Evolutionary conservation across 1,284 basidiomycete genomes (phyloP).

Genomic region (Leucoagaricus sp.): DNA sequence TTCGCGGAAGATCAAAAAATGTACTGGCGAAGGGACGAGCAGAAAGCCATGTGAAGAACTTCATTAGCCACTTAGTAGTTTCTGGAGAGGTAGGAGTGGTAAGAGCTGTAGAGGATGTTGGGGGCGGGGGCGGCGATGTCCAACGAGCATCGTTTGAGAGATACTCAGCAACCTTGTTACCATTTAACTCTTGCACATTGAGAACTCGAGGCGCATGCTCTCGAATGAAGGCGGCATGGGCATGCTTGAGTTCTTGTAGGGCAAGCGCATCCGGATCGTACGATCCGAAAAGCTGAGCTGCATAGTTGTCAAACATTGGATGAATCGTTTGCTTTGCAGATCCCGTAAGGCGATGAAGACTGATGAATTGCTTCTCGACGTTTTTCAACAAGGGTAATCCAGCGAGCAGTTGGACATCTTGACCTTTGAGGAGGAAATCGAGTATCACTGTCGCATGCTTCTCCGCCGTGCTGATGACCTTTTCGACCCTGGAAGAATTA

Average conservation of each 20-base stretch:
- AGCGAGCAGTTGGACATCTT: slow-evolving; percentile 31
- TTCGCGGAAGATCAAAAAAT: background rate
- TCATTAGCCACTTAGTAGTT: slow-evolving; percentile 29
- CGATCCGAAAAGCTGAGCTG: slow-evolving; percentile 29
- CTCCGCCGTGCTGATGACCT: background rate
- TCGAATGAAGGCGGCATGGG: slow-evolving; percentile 24
- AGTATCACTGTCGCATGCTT: slow-evolving; percentile 24
- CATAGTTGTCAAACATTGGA: slow-evolving; percentile 28
- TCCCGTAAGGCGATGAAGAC: slow-evolving; percentile 22
- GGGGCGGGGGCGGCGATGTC: background rate
- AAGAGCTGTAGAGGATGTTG: slow-evolving; percentile 20
- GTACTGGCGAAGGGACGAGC: background rate
- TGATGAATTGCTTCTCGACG: slow-evolving; percentile 23
- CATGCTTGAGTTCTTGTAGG: slow-evolving; percentile 26
- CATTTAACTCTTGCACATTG: slow-evolving; percentile 30
- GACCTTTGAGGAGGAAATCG: slow-evolving; percentile 33
- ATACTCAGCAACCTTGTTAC: slow-evolving; percentile 29
- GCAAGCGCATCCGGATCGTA: slow-evolving; percentile 32
- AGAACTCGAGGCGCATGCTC: slow-evolving; percentile 23
- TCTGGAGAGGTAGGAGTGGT: slow-evolving; percentile 15
- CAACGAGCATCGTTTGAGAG: slow-evolving; percentile 26
- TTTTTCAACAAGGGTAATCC: slow-evolving; percentile 38
- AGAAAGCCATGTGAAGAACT: slow-evolving; percentile 37
- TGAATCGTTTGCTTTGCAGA: slow-evolving; percentile 9
- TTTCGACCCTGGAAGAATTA: slow-evolving; percentile 14